Evolutionary conservation across 179 eudicot species (phyloP), one percentile per base, ranked within the genome.

Genomic region (Actinidia arguta): DNA sequence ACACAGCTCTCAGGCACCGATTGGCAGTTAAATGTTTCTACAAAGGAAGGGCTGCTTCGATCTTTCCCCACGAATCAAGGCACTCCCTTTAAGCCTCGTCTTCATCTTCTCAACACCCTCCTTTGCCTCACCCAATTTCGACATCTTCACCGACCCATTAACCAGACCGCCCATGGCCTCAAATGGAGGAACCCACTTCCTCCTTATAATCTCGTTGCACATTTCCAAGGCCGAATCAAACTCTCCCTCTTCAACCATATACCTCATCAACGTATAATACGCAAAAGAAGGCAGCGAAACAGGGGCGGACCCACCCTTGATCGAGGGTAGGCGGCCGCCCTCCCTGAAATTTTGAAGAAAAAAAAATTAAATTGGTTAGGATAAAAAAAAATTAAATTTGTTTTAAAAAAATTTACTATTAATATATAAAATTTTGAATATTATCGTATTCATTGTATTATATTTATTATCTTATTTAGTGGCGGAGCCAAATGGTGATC

Each of bases 121-220:
- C 68, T 58, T 81, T 0, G 86, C 89, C 59, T 81, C 83, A 16
- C 75, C 73, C 8, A 14, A 51, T 80, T 79, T 84, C 4, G 81
- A 81, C 46, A 81, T 58, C 22, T 74, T 74, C 51, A 82, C 75
- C 59, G 84, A 79, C 44, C 87, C 85, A 75, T 78, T 84, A 25
- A 84, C 79, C 39, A 86, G 79, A 79, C 82, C 79, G 55, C 84
- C 82, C 80, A 84, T 84, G 39, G 89, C 85, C 81, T 82, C 89
- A 75, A 84, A 86, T 25, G 89, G 87, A 20, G 89, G 87, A 24
- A 84, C 78, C 89, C 87, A 84, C 24, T 61, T 84, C 79, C 81
- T 82, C 83, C 51, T 78, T 31, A 86, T 13, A 51, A 84, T 84
- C 74, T 84, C 47, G 54, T 75, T 86, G 69, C 85, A 84, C 42